Conservation (phyloP, 1,284 basidiomycete genomes). For the Microbotryum scabiosae region DNA sequence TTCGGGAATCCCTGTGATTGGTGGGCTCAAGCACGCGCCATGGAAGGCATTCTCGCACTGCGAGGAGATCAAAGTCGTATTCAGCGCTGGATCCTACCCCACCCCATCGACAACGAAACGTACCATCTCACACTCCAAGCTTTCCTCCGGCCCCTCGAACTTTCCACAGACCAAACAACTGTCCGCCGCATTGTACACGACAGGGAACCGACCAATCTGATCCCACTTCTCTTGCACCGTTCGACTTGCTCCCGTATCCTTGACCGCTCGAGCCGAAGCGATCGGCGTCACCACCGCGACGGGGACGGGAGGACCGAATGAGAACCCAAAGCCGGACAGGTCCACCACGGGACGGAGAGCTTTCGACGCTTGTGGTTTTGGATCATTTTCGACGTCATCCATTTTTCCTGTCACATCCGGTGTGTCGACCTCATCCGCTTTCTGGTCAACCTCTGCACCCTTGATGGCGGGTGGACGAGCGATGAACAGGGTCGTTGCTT, state of each 20-base stretch:
- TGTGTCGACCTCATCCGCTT: not conserved
- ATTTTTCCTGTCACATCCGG: not conserved
- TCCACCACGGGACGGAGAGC: slow-evolving; percentile 10
- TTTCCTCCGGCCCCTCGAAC: slow-evolving; percentile 58
- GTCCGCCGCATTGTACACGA: slow-evolving; percentile 59
- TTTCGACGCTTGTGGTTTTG: no score
- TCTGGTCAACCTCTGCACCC: slow-evolving; percentile 11
- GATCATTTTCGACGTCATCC: not conserved
- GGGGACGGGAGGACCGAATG: slow-evolving; percentile 9
- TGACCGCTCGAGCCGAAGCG: not conserved
- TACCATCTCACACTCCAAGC: slow-evolving; percentile 80
- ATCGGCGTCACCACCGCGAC: not conserved
- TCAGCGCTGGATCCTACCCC: not conserved
- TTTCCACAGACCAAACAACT: slow-evolving; percentile 63
- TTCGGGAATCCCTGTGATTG: slow-evolving; percentile 65
- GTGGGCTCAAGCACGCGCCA: slow-evolving; percentile 67
- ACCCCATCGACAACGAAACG: slow-evolving; percentile 26
- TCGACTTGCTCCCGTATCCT: slow-evolving; percentile 8
- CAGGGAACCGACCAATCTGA: slow-evolving; percentile 64
- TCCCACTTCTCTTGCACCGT: slow-evolving; percentile 21
- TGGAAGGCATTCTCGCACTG: slow-evolving; percentile 88
- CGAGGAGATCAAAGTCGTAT: not conserved
- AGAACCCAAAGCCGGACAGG: slow-evolving; percentile 28
- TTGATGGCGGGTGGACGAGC: slow-evolving; percentile 37
- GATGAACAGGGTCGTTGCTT: slow-evolving; percentile 75